Base-by-base conservation (phyloP, 139 green algal genomes). In the Trebouxia sp. region DNA sequence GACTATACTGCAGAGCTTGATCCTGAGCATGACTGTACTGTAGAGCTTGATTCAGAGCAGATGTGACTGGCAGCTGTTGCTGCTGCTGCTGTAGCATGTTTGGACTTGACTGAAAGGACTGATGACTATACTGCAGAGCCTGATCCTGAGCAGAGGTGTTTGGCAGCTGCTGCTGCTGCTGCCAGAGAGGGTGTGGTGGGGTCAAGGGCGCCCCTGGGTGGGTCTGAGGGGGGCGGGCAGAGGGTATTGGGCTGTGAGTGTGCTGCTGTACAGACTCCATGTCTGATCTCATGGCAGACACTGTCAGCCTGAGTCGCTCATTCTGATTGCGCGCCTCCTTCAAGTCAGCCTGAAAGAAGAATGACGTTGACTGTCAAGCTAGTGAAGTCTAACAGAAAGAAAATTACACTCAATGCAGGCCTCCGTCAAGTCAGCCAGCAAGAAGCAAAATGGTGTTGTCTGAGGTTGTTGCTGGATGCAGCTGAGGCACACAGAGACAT, bases 271-370 rank as follows among this genome's bases (percentile, higher is more conserved):
- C 58, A 11, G 83, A 56, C 51, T 94, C 87, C 86, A 92, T 91
- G 67, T 94, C 91, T n/a, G 74, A 53, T 5, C 89, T 77, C 85
- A 93, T 88, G 37, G 88, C 80, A 12, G 75, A 84, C 24, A 93
- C 77, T 28, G 86, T 90, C 38, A 58, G 48, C 5, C 88, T 83
- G 78, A 92, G 87, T 24, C 87, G 85, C 38, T 67, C 39, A 67
- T 92, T 93, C 76, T 89, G 83, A n/a, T 38, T 51, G 65, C 90
- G 69, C 20, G 87, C 81, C 17, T 87, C 85, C 38, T 81, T 51
- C 22, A 88, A 50, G 43, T 62, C 75, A 42, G 75, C 81, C 30
- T 85, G 35, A 51, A 78, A 38, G 10, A 12, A 76, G 14, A 58
- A 17, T 58, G 2, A 3, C 22, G 50, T 22, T 6, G 50, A 28